Evolutionary conservation across 1,139 yeast genomes (phyloP), one percentile per base, ranked within the genome.

Genomic region (Groenewaldozyma auringiensis): DNA sequence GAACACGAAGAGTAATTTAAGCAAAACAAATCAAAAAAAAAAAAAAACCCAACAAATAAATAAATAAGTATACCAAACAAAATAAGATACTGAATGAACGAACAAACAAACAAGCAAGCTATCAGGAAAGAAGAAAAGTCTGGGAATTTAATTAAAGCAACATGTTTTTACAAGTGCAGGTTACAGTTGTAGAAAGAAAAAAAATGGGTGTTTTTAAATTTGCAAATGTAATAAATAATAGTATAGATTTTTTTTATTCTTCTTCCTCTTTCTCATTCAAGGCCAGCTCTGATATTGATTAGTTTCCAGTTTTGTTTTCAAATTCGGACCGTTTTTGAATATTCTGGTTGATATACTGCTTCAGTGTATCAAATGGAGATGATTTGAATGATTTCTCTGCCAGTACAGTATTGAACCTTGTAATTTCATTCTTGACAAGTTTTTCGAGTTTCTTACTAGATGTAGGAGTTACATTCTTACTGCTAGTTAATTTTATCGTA

Each of bases 361-460:
- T 52, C 31, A 60, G 49, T 11, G 61, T 46, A 9, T 51, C 60
- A 44, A 60, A 58, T n/a, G 64, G 64, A 16, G 56, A 53, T 40
- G 53, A 43, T 39, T 53, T 49, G 46, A 53, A 60, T 43, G 50
- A 43, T 21, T 50, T 40, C 33, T 55, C 52, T 11, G 49, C 50
- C 13, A 56, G 44, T 11, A 60, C 55, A 40, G 50, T 51, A 40
- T 52, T 53, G 49, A 63, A 64, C 40, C 61, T 49, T 16, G 50
- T 51, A 29, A 56, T 62, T 44, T 64, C 68, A 33, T 53, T 53
- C 43, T 51, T 52, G 18, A 60, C 60, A 1, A 64, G 58, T 40
- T 56, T 57, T 44, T 62, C 64, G 36, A 61, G 61, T 11, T 59
- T 53, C 41, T 57, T 57, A 25, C 29, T 25, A 6, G 29, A 25